Evolutionary conservation across 1,139 yeast species (phyloP), one percentile per base, ranked within the genome.

Genomic region (Candida gigantensis): DNA sequence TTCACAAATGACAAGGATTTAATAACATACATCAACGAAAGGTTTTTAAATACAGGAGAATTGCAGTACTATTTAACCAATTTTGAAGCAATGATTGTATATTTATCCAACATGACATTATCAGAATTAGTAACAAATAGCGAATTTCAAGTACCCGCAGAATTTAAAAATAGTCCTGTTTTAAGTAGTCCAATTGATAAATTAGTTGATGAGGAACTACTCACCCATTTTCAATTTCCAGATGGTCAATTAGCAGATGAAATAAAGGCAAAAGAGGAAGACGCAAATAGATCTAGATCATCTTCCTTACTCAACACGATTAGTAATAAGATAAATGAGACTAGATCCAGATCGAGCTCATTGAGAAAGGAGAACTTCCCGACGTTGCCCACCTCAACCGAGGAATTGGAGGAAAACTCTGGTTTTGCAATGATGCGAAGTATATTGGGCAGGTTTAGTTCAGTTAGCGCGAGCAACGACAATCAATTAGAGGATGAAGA

Each of bases 51-150:
- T 47, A 55, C 55, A 19, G 74, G 75, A 3, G 76, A 70, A 41
- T 43, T 62, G 24, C 57, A 55, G 39, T 70, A 61, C 41, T 69
- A 68, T 44, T 49, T 70, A 23, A 69, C 75, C 8, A 70, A 70
- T 43, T 64, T 69, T 37, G 76, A 70, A 38, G 76, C 76, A 1
- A 62, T 66, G 13, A 50, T 69, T 15, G 61, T 54, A 32, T 70
- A 63, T 47, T 53, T 70, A 30, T 64, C 66, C 41, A 68, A 61
- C 34, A 62, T 68, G 8, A 65, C 72, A 1, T 45, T 65, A 11
- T 48, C 52, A 14, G 74, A 67, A 36, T 48, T 70, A 19, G 40
- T 41, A 9, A 48, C 52, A 0, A 46, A 40, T 4, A 21, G 14
- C 10, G 30, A 12, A 2, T 16, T 19, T n/a, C 17, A 29, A 11